A percentile compares a stretch with the other conserved stretches of the same genome.
Evolutionary conservation across 805 yeast genomes (phyloP).

Genomic region (Lipomyces orientalis): DNA sequence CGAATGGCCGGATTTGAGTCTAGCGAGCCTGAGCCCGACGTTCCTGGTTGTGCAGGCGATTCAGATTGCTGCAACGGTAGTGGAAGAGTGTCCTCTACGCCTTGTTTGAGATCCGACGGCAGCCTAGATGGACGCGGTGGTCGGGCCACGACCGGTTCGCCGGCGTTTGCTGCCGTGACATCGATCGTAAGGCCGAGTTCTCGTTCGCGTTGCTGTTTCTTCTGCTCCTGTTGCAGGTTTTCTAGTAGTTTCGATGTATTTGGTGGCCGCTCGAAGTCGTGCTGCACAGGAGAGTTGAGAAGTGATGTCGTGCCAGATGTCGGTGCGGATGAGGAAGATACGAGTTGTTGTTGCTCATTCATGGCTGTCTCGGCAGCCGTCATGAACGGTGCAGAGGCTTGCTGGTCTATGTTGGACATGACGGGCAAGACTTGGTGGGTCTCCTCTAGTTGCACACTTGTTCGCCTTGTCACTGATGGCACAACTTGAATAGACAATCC

Average conservation of each 20-base stretch:
- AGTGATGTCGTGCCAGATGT: slow-evolving; percentile 31
- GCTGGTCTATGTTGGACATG: slow-evolving; percentile 8
- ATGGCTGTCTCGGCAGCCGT: slow-evolving; percentile 12
- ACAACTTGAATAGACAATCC: slow-evolving; percentile 30
- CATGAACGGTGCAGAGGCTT: slow-evolving; percentile 15
- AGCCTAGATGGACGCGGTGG: neutral
- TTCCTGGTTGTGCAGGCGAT: slow-evolving; percentile 14
- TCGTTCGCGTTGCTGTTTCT: slow-evolving; percentile 10
- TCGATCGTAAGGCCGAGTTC: slow-evolving; percentile 7
- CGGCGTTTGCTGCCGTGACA: slow-evolving; percentile 9
- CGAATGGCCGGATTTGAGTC: slow-evolving; percentile 27
- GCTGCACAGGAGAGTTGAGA: slow-evolving; percentile 20
- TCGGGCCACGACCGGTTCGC: neutral
- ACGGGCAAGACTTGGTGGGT: neutral
- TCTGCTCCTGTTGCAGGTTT: slow-evolving; percentile 7
- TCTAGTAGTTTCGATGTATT: neutral
- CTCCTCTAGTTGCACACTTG: slow-evolving; percentile 1
- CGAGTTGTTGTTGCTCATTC: slow-evolving; percentile 16
- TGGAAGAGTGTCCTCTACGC: slow-evolving; percentile 9
- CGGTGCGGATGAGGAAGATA: slow-evolving; percentile 35
- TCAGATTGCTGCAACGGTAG: neutral
- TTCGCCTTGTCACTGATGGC: neutral
- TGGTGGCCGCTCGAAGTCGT: slow-evolving; percentile 6
- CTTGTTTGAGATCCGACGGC: slow-evolving; percentile 7
- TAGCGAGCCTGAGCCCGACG: slow-evolving; percentile 19